Evolutionary conservation across 2,329 filamentous ascomycete species (phyloP).

Genomic region (Paraphoma chrysanthemicola): DNA sequence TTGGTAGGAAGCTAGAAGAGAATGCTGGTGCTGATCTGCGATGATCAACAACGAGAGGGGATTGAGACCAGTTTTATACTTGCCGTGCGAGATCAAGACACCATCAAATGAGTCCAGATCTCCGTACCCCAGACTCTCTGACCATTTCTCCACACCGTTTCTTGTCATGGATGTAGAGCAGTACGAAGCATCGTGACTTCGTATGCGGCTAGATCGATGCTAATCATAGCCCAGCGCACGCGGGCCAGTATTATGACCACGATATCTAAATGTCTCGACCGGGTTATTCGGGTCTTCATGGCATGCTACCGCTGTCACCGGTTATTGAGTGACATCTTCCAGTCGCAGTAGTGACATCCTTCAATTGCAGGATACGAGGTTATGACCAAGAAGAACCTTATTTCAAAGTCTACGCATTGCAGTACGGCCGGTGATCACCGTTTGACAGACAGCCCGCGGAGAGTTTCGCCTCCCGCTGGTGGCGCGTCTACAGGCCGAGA

Average conservation of each 20-base stretch:
- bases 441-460: slow-evolving; percentile 7
- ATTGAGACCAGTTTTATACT: slow-evolving; percentile 33
- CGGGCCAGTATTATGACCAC: slow-evolving; percentile 25
- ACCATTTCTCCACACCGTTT: slow-evolving; percentile 14
- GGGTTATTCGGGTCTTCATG: slow-evolving; percentile 17
- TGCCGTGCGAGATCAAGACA: not conserved
- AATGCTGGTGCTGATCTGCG: slow-evolving; percentile 34
- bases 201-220: slow-evolving; percentile 21
- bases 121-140: slow-evolving; percentile 14
- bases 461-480: slow-evolving; percentile 3
- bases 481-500: slow-evolving; percentile 14
- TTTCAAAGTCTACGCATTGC: not conserved
- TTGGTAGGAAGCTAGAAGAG: slow-evolving; percentile 19
- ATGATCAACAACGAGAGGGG: slow-evolving; percentile 26
- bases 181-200: slow-evolving; percentile 21
- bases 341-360: slow-evolving; percentile 10
- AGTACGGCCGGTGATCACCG: slow-evolving; percentile 11
- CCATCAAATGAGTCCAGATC: slow-evolving; percentile 1
- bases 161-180: slow-evolving; percentile 17
- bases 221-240: slow-evolving; percentile 34
- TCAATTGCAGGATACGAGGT: slow-evolving; percentile 23
- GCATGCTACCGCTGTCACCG: slow-evolving; percentile 21
- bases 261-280: slow-evolving; percentile 21
- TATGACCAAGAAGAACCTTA: slow-evolving; percentile 15
- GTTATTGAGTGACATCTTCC: slow-evolving; percentile 34